Evolutionary conservation across 371 early-diverging fungal species (phyloP).

Genomic region (Lichtheimia ornata): DNA sequence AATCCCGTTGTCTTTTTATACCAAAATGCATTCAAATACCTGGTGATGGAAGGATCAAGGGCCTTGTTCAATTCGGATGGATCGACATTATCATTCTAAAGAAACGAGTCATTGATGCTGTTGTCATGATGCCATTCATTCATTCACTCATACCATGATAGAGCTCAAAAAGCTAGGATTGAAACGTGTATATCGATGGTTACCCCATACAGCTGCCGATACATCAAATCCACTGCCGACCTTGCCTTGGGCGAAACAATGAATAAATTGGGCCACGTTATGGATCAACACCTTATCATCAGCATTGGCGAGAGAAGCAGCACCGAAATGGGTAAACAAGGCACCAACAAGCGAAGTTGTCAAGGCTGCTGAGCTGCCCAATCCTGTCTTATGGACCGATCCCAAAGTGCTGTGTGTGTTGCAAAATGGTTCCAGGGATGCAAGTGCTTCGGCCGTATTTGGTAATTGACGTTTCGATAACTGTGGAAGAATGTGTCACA

Average conservation of each 20-base stretch:
- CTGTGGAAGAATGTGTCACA: constrained; percentile 6
- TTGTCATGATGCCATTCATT: no score
- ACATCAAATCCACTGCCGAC: constrained; percentile 97
- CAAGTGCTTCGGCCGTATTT: constrained; percentile 60
- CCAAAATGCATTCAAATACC: constrained; percentile 19
- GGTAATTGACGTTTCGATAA: constrained; percentile 51
- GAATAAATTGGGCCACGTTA: constrained; percentile 87
- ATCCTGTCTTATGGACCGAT: constrained; percentile 91
- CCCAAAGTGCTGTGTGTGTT: constrained; percentile 68
- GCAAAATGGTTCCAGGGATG: constrained; percentile 68
- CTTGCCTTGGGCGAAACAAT: constrained; percentile 96
- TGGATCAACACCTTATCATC: constrained; percentile 62
- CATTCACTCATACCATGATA: constrained; percentile 50
- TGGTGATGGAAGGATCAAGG: constrained; percentile 26
- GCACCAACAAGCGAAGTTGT: constrained; percentile 86
- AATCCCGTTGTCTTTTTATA: no score
- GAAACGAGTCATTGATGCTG: not conserved
- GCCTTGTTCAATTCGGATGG: constrained; percentile 20
- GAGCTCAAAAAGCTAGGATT: constrained; percentile 68
- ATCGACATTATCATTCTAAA: constrained; percentile 33
- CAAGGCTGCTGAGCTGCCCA: constrained; percentile 94
- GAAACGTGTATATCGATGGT: constrained; percentile 85
- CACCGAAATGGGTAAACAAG: constrained; percentile 70
- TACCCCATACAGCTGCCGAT: constrained; percentile 88
- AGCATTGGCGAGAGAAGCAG: constrained; percentile 22